A percentile compares a stretch with the other conserved stretches of the same genome.
phyloP scores from a whole-genome alignment of 176 grass and related monocot genomes.

The Avena insularis region DNA sequence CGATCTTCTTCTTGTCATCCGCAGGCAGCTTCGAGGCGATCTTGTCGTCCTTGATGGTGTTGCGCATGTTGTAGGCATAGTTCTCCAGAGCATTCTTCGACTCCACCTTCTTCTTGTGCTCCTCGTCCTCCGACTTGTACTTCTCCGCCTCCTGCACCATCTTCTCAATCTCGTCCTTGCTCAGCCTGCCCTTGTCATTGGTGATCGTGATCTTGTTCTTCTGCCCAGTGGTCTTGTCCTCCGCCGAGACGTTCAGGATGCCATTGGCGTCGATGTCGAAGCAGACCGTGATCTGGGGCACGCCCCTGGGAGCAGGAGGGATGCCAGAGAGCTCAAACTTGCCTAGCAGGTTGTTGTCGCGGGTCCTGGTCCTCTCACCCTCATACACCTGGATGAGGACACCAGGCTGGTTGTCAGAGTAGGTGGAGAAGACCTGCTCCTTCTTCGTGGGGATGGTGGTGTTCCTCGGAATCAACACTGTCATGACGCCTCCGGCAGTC shows the following conservation, averaged over 20 bases:
- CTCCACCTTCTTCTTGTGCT: conserved; percentile 80
- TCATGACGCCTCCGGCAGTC: conserved; percentile 63
- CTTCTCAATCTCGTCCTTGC: conserved; percentile 86
- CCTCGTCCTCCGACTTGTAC: conserved; percentile 76
- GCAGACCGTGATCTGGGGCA: conserved; percentile 73
- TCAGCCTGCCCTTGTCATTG: conserved; percentile 77
- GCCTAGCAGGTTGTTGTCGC: conserved; percentile 68
- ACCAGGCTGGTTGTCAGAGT: conserved; percentile 59
- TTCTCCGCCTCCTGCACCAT: conserved; percentile 84
- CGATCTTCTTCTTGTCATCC: conserved; percentile 79
- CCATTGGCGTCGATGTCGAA: conserved; percentile 78
- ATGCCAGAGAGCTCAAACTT: conserved; percentile 79
- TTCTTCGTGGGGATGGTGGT: conserved; percentile 72
- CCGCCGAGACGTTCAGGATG: conserved; percentile 67
- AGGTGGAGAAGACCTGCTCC: conserved; percentile 67
- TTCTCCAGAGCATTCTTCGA: conserved; percentile 72
- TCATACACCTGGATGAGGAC: conserved; percentile 64
- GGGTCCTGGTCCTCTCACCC: conserved; percentile 62
- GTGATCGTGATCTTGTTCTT: conserved; percentile 93
- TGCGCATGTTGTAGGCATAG: conserved; percentile 85
- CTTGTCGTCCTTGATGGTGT: conserved; percentile 81
- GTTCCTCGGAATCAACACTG: conserved; percentile 62
- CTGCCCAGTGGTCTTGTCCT: conserved; percentile 82
- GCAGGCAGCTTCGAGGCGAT: conserved; percentile 59
- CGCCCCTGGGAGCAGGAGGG: conserved; percentile 67